These are phyloP conservation scores for Parmales sp. DNA, from an alignment of 108 stramenopile species.

Conservation along the genomic window DNA sequence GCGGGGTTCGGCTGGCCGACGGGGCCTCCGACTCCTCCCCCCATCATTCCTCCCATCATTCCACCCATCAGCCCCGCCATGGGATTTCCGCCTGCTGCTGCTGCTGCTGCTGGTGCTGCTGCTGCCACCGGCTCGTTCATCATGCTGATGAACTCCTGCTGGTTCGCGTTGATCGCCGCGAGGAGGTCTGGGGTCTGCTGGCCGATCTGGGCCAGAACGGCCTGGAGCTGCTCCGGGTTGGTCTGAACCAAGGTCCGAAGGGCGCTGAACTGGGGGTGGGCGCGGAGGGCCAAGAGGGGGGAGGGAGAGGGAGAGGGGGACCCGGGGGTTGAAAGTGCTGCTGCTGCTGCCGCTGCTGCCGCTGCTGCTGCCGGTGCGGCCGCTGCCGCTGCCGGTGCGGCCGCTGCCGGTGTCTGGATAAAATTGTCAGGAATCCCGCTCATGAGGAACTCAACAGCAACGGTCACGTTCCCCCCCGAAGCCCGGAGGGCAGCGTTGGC, in stretches of 20 bases:
- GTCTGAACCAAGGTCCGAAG: conserved; percentile 77
- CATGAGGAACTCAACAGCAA: conserved; percentile 93
- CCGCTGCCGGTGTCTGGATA: conserved; percentile 12
- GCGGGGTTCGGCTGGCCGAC: conserved; percentile 51
- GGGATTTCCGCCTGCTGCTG: conserved; percentile 17
- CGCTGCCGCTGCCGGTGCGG: conserved; percentile 12
- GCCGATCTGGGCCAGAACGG: conserved; percentile 82
- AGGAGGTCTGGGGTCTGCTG: conserved; percentile 81
- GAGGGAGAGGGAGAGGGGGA: no score
- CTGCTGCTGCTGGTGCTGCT: conserved; percentile 16
- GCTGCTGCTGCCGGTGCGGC: conserved; percentile 24
- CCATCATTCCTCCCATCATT: conserved; percentile 43
- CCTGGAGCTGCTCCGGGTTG: conserved; percentile 75
- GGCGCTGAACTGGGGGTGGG: conserved; percentile 88
- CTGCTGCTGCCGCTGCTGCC: conserved; percentile 22
- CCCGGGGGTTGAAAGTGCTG: no score
- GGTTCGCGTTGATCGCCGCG: conserved; percentile 82
- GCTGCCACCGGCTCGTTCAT: conserved; percentile 85
- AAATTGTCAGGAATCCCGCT: conserved; percentile 74
- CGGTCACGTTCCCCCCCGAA: conserved; percentile 72
- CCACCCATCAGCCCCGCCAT: conserved; percentile 20
- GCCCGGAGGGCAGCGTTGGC: conserved; percentile 22
- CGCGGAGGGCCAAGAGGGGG: conserved; percentile 68
- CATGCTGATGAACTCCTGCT: conserved; percentile 80
- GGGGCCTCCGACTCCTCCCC: conserved; percentile 33